A percentile compares a stretch with the other conserved stretches of the same genome.
Conservation (phyloP, 176 grass and related monocot species). For the Aegilops umbellulata region DNA sequence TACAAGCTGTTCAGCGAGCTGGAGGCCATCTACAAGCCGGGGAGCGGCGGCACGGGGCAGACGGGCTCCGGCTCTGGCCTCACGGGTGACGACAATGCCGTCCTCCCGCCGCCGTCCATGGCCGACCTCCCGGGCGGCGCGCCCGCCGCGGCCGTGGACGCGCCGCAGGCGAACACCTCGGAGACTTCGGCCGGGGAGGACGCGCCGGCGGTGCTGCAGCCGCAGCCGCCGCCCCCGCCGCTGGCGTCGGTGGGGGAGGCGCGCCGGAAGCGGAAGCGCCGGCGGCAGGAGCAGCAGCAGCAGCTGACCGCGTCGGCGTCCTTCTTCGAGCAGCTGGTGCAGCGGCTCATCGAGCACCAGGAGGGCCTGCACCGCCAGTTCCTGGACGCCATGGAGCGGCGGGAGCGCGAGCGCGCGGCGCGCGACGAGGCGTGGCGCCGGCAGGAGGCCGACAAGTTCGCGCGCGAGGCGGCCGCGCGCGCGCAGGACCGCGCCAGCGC, state of each 20-base stretch:
- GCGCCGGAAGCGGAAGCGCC: conserved; percentile 61
- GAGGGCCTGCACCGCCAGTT: conserved; percentile 90
- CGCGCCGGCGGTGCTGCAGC: conserved; percentile 44
- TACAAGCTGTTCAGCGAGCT: conserved; percentile 99
- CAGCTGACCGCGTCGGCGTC: conserved; percentile 70
- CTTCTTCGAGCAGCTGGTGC: conserved; percentile 85
- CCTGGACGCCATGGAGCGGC: conserved; percentile 84
- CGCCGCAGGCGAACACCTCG: conserved; percentile 27
- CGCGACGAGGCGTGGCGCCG: conserved; percentile 85
- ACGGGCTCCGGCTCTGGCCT: conserved; percentile 88
- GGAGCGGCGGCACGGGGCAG: conserved; percentile 41
- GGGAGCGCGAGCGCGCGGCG: conserved; percentile 66
- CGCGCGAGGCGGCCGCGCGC: conserved; percentile 59
- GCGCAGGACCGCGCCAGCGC: conserved; percentile 65
- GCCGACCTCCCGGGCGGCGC: conserved; percentile 22
- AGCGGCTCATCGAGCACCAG: conserved; percentile 94
- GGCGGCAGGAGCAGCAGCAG: conserved; percentile 70
- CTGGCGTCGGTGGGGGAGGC: conserved; percentile 1
- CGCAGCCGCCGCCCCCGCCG: neutral
- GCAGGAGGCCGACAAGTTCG: conserved; percentile 75
- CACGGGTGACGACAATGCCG: conserved; percentile 72
- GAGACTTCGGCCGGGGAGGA: conserved; percentile 87
- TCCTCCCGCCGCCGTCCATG: conserved; percentile 41
- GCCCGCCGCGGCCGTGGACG: neutral
- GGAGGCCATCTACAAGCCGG: conserved; percentile 95